Evolutionary conservation across 805 yeast species (phyloP), one percentile per base, ranked within the genome.

Genomic region (Metschnikowia dekortorum): DNA sequence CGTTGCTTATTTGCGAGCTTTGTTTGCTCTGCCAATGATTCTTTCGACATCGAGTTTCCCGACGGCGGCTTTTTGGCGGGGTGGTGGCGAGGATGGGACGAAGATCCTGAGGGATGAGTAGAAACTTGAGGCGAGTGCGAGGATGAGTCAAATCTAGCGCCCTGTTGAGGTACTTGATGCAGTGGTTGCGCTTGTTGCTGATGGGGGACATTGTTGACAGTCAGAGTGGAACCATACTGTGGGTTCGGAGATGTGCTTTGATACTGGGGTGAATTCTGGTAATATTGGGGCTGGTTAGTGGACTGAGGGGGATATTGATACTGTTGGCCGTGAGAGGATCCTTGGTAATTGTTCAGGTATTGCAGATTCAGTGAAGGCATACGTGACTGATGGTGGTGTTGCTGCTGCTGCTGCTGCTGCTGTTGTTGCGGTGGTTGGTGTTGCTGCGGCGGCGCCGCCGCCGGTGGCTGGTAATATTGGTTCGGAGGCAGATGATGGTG

Each of bases 1-100:
- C 70, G 66, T 34, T 70, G 75, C 56, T 73, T 73, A 29, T 72
- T 60, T 4, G 71, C 55, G n/a, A 53, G 35, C 46, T 59, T 59
- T 9, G 51, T 48, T 5, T 49, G 36, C 26, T 55, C 56, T 13
- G 46, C 57, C 35, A 50, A 39, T 22, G 58, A 58, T 7, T 52
- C 61, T 29, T 63, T 51, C 8, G 68, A 60, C 34, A 63, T 64
- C 39, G 54, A 62, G 32, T 14, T 26, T 34, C 53, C 49, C 22
- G 49, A 51, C 8, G 59, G 61, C 10, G 60, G 49, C 39, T 55
- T 59, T 28, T 54, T 54, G 14, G 52, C 28, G 9, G 61, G 48
- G 22, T 44, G 30, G 39, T 18, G 47, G 36, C 46, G 47, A 37
- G n/a, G 30, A 10, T 36, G 47, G 26, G 28, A 28, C 22, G 40